Evolutionary conservation across 177 flowering plant genomes (phyloP), one percentile per base, ranked within the genome.

Genomic region (Telopea speciosissima): DNA sequence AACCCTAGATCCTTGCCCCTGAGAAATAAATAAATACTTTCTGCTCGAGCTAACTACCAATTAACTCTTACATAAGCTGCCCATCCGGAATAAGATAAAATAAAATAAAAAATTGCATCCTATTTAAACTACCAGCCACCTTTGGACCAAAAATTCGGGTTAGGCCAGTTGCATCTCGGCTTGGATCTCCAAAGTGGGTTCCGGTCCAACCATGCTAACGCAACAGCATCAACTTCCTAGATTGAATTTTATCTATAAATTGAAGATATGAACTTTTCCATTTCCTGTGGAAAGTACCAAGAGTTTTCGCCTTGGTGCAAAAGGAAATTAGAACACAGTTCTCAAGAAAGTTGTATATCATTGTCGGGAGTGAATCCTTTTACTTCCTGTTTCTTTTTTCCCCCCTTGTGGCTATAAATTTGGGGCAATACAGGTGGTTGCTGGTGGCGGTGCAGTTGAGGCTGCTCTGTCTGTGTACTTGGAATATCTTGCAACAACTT

Each of bases 391-490:
- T 58, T 10, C 40, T 72, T 13, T 66, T 24, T 36, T 36, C 31
- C 31, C 31, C 4, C 31, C 31, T 28, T 28, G 31, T 28, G 31
- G 21, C 28, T 60, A 22, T 69, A 24, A 40, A 14, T 66, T 66
- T 70, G 31, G 63, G 23, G 33, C 25, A 8, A 76, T 59, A 56
- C 82, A 89, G 94, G 92, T 88, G 45, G 92, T 91, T 54, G 91
- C 91, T 36, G 95, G 93, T 77, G 98, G 97, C 60, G 98, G 98
- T 75, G 98, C 98, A 1, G 97, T 90, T 64, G 98, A 95, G 80
- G 82, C 99, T 75, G 97, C 98, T 31, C 78, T 93, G 65, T 91
- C 98, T 33, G 98, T 91, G 26, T 95, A 90, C 75, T 81, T 95
- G 86, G 99, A 95, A 80, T 79, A 85, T 76, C 87, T 95, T 72